Conservation (phyloP, 768 basidiomycete genomes). For the Suillus luteus region DNA sequence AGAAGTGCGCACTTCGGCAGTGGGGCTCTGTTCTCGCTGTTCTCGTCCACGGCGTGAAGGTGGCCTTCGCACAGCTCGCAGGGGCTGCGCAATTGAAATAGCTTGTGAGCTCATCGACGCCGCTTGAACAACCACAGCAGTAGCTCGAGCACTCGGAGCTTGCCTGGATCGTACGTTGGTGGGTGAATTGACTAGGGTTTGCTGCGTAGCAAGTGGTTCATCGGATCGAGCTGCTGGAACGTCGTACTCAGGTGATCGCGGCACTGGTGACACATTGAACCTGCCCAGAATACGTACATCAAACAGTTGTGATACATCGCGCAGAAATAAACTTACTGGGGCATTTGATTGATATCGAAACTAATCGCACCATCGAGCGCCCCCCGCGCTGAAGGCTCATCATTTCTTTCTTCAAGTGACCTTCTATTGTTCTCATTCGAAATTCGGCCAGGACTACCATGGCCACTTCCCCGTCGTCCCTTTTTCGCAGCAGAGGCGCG, state of each 20-base stretch:
- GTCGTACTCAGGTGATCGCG: slow-evolving; percentile 6
- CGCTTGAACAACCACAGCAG: slow-evolving; percentile 2
- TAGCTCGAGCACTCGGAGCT: not conserved
- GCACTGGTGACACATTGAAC: not conserved
- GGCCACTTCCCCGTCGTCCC: not conserved
- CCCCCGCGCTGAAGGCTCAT: slow-evolving; percentile 27
- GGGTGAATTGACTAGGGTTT: slow-evolving; percentile 28
- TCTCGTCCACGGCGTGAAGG: slow-evolving; percentile 8
- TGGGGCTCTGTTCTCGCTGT: not conserved
- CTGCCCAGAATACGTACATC: slow-evolving; percentile 10
- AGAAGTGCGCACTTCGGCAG: not conserved
- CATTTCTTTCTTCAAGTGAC: slow-evolving; percentile 18
- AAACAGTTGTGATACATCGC: not conserved
- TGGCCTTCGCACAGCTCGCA: not conserved
- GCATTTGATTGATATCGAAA: slow-evolving; percentile 1
- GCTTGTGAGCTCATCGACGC: slow-evolving; percentile 2
- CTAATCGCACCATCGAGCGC: slow-evolving; percentile 2
- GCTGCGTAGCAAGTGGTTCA: slow-evolving; percentile 25
- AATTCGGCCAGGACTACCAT: not conserved
- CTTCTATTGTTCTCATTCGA: not conserved
- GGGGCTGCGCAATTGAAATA: not conserved
- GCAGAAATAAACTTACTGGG: slow-evolving; percentile 18
- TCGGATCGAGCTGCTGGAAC: slow-evolving; percentile 5
- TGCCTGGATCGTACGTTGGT: not conserved
- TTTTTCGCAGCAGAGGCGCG: slow-evolving; percentile 4